Conservation (phyloP, 192 early-diverging fungal species). For the Geosiphon pyriformis region DNA sequence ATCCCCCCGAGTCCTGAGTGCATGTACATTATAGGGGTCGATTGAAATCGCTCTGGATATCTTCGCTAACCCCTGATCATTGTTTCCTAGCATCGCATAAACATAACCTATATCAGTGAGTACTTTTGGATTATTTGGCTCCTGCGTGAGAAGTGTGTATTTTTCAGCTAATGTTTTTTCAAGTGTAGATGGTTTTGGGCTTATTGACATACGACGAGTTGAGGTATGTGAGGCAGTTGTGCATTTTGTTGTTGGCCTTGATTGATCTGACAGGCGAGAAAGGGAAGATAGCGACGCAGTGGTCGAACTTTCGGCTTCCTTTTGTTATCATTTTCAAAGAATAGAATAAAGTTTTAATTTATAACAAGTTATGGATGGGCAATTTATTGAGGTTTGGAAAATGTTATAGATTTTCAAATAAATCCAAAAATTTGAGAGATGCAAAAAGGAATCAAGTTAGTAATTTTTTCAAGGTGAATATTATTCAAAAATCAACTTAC, state of each 20-base stretch:
- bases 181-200: neutral
- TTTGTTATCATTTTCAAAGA: neutral
- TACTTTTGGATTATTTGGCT: neutral
- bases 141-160: neutral
- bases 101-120: neutral
- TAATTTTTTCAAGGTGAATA: neutral
- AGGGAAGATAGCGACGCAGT: neutral
- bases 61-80: neutral
- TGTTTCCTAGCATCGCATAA: neutral
- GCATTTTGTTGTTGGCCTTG: neutral
- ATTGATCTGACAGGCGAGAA: neutral
- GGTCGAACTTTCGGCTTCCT: neutral
- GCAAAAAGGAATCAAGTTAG: too few species aligned
- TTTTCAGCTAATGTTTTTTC: neutral
- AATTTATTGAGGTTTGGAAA: too few species aligned
- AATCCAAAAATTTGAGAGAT: too few species aligned
- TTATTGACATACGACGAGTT: neutral
- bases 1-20: neutral
- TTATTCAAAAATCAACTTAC: neutral
- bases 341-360: too few species aligned
- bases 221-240: neutral
- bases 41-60: neutral
- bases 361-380: too few species aligned
- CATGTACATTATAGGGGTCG: neutral
- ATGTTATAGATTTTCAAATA: too few species aligned